Evolutionary conservation across 306 rosid genomes (phyloP), one percentile per base, ranked within the genome.

Genomic region (Vigna radiata): DNA sequence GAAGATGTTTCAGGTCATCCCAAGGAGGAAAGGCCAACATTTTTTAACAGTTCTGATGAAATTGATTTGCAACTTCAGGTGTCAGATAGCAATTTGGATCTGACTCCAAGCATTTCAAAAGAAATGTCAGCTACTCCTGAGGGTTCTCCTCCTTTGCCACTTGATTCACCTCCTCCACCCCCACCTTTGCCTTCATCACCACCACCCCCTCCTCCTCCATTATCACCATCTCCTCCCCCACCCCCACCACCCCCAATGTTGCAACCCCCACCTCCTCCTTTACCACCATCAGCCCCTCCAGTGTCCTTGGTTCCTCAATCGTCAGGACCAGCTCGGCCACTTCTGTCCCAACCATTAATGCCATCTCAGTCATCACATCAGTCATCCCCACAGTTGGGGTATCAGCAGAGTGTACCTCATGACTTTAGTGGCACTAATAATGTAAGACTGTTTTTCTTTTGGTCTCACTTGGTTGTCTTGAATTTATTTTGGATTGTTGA

Each of bases 161-260:
- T 81, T 43, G 98, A 90, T 86, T 92, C 99, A 47, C 99, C 99
- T 47, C 98, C 99, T 44, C 80, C 90, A 60, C 89, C 88, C 72
- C 99, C 99, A 53, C 99, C 99, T 29, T 75, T 92, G 77, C 99
- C 99, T 77, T 88, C 98, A 53, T 92, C 99, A 53, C 96, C 99
- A 29, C 96, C 98, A 0, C 99, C 99, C 5, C 97, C 93, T 0
- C 93, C 89, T 16, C 96, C 94, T 37, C 89, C 86, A 15, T 80
- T 60, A 13, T 88, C 86, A 4, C 87, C 88, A 69, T 84, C 97
- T 52, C 86, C 89, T 25, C 87, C 88, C 21, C 90, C 87, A 5
- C 86, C 82, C 8, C 86, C 88, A 2, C 85, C 83, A 53, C 87
- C 90, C 44, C 85, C 83, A 29, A 47, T 86, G 17, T 76, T 82